Evolutionary conservation across 163 green algal genomes (phyloP), one percentile per base, ranked within the genome.

Genomic region (Scenedesmus sp.): DNA sequence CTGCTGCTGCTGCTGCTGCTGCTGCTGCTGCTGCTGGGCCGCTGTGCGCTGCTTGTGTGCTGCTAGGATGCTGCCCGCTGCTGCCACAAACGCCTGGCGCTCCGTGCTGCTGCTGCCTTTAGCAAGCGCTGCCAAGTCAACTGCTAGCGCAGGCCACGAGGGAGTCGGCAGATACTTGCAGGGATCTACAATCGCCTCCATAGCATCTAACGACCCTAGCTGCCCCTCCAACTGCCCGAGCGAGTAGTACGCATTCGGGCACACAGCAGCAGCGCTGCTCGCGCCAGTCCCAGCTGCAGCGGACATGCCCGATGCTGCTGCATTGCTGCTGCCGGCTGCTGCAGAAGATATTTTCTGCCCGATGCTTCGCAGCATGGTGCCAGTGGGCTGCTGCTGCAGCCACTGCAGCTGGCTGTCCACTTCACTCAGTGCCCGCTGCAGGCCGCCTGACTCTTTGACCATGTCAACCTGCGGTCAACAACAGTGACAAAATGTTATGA

Each of bases 341-440:
- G 87, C 76, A 55, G 76, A 83, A n/a, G 86, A 90, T 6, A 91
- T 46, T 73, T 77, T 91, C 8, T 87, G 9, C 16, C 87, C 74
- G 2, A 86, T 34, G 55, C 20, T 59, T 23, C 70, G 34, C 7
- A 91, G 66, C 73, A 86, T 56, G 56, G 56, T 86, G 73, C 87
- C 66, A 0, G 55, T 15, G 18, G 57, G 87, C 73, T 90, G 86
- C 86, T 91, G 87, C 87, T 91, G 87, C 73, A 91, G 66, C 87
- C 87, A 91, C 13, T 23, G 16, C 26, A 91, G 70, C 70, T 91
- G 70, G 1, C 15, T 76, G 70, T 91, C 86, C 1, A 90, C 86
- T 15, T 84, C 64, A 3, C 12, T 86, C 0, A 86, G 8, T 0
- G 73, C 87, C 1, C 23, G 26, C 23, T 91, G 87, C 23, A 84